phyloP scores from a whole-genome alignment of 1,284 basidiomycete genomes.

The Pterulicium gracile region DNA sequence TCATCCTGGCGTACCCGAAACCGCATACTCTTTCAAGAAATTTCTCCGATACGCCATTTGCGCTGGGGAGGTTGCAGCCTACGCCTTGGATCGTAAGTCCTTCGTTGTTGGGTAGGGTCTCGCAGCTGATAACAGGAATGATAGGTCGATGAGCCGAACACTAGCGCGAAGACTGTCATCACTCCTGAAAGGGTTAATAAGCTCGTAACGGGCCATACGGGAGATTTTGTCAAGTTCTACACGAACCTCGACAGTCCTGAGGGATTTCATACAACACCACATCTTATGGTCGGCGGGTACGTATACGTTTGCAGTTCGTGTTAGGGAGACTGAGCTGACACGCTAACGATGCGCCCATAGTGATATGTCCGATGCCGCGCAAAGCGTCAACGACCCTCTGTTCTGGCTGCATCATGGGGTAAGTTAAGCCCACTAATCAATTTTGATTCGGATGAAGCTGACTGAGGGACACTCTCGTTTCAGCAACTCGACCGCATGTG shows the following conservation, averaged over 20 bases:
- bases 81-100: not conserved
- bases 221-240: not conserved
- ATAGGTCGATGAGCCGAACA: not conserved
- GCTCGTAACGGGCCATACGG: not conserved
- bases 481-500: slow-evolving; percentile 1
- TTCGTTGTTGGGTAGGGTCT: not conserved
- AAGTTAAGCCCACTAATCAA: not conserved
- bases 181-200: not conserved
- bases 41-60: not conserved
- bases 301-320: too few relatives aligned
- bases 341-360: too few relatives aligned
- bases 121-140: not conserved
- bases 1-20: not conserved
- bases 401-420: slow-evolving; percentile 1
- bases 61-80: not conserved
- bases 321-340: too few relatives aligned
- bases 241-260: not conserved
- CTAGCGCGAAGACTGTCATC: not conserved
- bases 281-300: slow-evolving; percentile 1
- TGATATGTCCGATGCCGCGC: not conserved
- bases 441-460: not conserved
- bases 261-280: not conserved
- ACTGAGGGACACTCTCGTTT: not conserved
- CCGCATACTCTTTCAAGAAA: not conserved
- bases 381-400: not conserved